Evolutionary conservation across 208 protist genomes (phyloP), one percentile per base, ranked within the genome.

Genomic region (Leishmania guyanensis): DNA sequence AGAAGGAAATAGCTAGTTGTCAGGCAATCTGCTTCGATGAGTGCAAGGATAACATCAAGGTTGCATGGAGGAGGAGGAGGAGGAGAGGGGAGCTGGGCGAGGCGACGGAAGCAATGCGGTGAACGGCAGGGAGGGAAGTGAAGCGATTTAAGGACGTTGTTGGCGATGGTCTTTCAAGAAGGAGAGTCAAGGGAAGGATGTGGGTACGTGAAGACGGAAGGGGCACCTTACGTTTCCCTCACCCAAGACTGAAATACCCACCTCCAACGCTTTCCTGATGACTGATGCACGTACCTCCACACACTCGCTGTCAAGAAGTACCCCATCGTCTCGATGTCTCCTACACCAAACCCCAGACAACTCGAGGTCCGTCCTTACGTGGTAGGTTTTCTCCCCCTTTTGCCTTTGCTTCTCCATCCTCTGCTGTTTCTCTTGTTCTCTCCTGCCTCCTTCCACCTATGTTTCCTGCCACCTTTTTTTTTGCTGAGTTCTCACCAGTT

Each of bases 391-490:
- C 17, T 3, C 46, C 46, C 33, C 14, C 36, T 43, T 69, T 36
- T 36, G 64, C 17, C 39, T 68, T 72, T 85, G 43, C 29, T 43
- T 50, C n/a, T 36, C 0, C 77, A 6, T 46, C 33, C 56, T 5
- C 20, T n/a, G 33, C 33, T 51, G 54, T 16, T 65, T 81, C 70
- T 50, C 36, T 65, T 39, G 39, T 53, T 33, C 69, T 53, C 46
- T 73, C 22, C n/a, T 73, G 20, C 39, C 46, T 22, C 12, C 46
- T 73, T 29, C 10, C n/a, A 10, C 77, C 48, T 76, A 50, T 29
- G 26, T 75, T 81, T 77, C 64, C 43, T 33, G 43, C 69, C 75
- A 36, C 77, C 62, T 10, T 70, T 22, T 0, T 12, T 53, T 69
- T 58, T 72, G 0, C 56, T 65, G 65, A 17, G 48, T 33, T 29